A percentile compares a stretch with the other conserved stretches of the same genome.
Evolutionary conservation across 177 flowering plant genomes (phyloP).

Genomic region (Vitis hybrid): DNA sequence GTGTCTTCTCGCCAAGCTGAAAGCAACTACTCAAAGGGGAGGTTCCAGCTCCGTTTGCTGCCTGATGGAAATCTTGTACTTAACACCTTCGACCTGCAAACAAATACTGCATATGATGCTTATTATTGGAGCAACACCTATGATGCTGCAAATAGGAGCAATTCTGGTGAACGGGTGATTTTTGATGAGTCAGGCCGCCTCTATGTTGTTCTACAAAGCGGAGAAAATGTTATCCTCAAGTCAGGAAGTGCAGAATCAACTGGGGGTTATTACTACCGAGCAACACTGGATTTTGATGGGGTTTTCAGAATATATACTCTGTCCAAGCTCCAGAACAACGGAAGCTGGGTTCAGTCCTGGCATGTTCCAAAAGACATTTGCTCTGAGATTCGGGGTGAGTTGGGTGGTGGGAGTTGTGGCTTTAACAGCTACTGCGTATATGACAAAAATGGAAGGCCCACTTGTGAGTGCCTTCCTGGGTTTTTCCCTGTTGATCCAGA

Average conservation of each 20-base stretch:
- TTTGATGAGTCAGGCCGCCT: slow-evolving; percentile 1
- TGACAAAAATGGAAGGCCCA: slow-evolving; percentile 4
- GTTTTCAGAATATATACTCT: slow-evolving; percentile 21
- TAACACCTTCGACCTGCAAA: no score
- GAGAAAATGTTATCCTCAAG: slow-evolving; percentile 1
- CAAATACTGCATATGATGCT: no score
- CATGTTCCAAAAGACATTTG: slow-evolving; percentile 15
- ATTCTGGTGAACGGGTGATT: background rate
- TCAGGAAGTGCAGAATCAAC: background rate
- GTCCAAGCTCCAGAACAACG: slow-evolving; percentile 7
- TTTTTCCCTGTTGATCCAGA: no score
- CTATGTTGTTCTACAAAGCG: background rate
- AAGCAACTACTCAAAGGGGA: slow-evolving; percentile 10
- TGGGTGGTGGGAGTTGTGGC: slow-evolving; percentile 20
- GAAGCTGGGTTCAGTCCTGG: background rate
- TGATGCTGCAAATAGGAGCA: background rate
- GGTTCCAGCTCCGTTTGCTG: background rate
- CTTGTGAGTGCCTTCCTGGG: slow-evolving; percentile 9
- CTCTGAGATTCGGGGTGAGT: background rate
- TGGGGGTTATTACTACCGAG: slow-evolving; percentile 11
- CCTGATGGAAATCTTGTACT: no score
- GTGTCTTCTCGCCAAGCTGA: slow-evolving; percentile 4
- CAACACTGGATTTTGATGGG: slow-evolving; percentile 26
- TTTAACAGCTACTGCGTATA: slow-evolving; percentile 10
- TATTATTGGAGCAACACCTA: no score